These are phyloP conservation scores for Populus alba DNA, from an alignment of 345 rosid genomes.

Conservation along the genomic window DNA sequence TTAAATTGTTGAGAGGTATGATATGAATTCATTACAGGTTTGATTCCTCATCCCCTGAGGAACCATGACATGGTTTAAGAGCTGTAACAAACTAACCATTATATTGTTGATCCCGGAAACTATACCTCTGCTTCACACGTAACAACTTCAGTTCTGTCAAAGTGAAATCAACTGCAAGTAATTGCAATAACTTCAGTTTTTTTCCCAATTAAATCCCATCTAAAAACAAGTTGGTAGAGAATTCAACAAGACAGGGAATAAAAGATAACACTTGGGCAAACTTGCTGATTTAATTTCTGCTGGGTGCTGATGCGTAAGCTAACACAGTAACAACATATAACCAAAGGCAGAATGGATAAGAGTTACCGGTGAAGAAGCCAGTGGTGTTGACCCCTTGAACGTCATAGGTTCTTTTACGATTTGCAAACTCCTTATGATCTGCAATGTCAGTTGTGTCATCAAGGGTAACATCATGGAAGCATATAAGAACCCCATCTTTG, in stretches of 20 bases:
- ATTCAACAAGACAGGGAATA: not conserved
- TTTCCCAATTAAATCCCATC: not conserved
- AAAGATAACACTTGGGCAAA: not conserved
- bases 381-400: constrained; percentile 74
- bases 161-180: constrained; percentile 78
- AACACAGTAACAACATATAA: constrained; percentile 12
- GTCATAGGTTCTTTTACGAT: constrained; percentile 76
- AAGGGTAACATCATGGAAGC: constrained; percentile 76
- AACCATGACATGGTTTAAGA: too few species aligned
- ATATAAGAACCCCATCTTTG: constrained; percentile 81
- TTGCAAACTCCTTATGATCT: constrained; percentile 68
- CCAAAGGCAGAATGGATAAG: not conserved
- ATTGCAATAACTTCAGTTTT: constrained; percentile 5
- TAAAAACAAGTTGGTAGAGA: too few species aligned
- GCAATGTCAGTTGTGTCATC: constrained; percentile 73
- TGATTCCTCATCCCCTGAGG: too few species aligned
- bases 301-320: not conserved
- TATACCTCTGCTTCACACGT: constrained; percentile 75
- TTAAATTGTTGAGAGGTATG: not conserved
- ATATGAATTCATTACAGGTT: not conserved
- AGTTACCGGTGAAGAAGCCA: constrained; percentile 76
- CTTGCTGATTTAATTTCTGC: not conserved
- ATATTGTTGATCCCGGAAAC: constrained; percentile 80
- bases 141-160: constrained; percentile 63
- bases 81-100: constrained; percentile 51